These are phyloP conservation scores for Chrysosporium queenslandicum DNA, from an alignment of 2,329 filamentous ascomycete genomes.

Conservation along the genomic window DNA sequence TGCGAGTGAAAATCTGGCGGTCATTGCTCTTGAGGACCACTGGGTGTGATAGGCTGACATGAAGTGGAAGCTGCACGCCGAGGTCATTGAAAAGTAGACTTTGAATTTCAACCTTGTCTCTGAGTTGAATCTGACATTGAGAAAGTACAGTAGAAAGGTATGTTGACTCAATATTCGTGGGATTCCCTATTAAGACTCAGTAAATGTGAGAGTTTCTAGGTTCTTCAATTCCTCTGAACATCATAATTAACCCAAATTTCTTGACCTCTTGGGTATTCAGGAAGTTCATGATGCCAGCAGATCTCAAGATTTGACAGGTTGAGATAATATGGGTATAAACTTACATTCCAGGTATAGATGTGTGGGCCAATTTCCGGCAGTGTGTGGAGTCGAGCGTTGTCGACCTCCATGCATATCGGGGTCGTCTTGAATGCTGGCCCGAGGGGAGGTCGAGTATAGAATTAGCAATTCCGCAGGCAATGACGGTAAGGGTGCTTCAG, in stretches of 20 bases:
- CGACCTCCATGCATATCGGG: conserved; percentile 77
- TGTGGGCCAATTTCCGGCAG: conserved; percentile 82
- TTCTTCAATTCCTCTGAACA: no score
- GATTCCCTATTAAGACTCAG: conserved; percentile 29
- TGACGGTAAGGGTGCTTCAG: conserved; percentile 58
- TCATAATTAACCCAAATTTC: no score
- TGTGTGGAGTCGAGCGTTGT: conserved; percentile 69
- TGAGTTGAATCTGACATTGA: conserved; percentile 31
- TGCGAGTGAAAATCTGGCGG: conserved; percentile 56
- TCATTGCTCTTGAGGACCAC: conserved; percentile 63
- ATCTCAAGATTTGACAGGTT: no score
- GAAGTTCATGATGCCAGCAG: no score
- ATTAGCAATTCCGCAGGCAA: conserved; percentile 75
- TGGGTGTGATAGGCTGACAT: conserved; percentile 81
- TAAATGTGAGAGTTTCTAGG: conserved; percentile 16
- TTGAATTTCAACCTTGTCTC: conserved; percentile 42
- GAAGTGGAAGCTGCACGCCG: conserved; percentile 66
- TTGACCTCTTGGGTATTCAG: no score
- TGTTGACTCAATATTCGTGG: conserved; percentile 28
- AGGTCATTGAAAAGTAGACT: conserved; percentile 69
- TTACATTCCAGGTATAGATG: conserved; percentile 90
- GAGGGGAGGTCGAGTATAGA: conserved; percentile 73
- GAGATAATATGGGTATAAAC: conserved; percentile 25
- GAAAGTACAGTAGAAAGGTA: conserved; percentile 26
- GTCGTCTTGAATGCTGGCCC: conserved; percentile 69